Percentiles rank a stretch among this genome's conserved stretches.
phyloP scores from a whole-genome alignment of 1,284 basidiomycete genomes.

The Trichosporon inkin region DNA sequence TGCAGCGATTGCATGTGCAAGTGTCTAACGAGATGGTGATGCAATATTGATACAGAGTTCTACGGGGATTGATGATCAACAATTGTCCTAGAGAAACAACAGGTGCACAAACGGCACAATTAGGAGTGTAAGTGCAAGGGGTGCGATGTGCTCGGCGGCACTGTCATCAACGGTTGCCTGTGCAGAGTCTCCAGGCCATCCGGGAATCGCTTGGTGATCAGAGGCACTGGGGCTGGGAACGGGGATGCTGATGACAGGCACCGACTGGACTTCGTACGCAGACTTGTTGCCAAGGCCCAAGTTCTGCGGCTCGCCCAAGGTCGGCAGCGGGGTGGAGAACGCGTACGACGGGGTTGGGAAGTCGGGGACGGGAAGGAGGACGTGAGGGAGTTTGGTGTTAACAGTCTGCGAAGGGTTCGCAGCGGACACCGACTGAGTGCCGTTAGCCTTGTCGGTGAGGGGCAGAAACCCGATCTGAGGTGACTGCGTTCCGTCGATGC shows the following conservation, averaged over 20 bases:
- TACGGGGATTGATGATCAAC: not conserved
- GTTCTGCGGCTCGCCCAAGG: constrained; percentile 47
- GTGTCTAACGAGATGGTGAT: not conserved
- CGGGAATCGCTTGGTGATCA: constrained; percentile 9
- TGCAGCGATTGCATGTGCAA: not conserved
- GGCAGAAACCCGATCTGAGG: constrained; percentile 46
- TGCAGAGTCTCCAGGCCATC: constrained; percentile 14
- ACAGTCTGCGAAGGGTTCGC: constrained; percentile 52
- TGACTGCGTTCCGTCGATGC: constrained; percentile 40
- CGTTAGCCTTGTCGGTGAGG: constrained; percentile 20
- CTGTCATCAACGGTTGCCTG: not conserved
- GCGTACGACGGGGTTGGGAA: constrained; percentile 63
- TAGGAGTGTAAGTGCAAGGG: not conserved
- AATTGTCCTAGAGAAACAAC: not conserved
- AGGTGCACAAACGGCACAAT: not conserved
- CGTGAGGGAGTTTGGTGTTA: constrained; percentile 70
- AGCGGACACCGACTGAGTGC: not conserved
- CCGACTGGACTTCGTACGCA: constrained; percentile 24
- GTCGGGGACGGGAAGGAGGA: constrained; percentile 62
- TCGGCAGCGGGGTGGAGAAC: constrained; percentile 54
- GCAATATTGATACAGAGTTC: not conserved
- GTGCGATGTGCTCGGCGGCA: not conserved
- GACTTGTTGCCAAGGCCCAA: constrained; percentile 33
- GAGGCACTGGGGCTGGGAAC: not conserved
- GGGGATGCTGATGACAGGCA: constrained; percentile 25